phyloP scores from a whole-genome alignment of 352 stramenopile species.

The Phytopythium delawarense region DNA sequence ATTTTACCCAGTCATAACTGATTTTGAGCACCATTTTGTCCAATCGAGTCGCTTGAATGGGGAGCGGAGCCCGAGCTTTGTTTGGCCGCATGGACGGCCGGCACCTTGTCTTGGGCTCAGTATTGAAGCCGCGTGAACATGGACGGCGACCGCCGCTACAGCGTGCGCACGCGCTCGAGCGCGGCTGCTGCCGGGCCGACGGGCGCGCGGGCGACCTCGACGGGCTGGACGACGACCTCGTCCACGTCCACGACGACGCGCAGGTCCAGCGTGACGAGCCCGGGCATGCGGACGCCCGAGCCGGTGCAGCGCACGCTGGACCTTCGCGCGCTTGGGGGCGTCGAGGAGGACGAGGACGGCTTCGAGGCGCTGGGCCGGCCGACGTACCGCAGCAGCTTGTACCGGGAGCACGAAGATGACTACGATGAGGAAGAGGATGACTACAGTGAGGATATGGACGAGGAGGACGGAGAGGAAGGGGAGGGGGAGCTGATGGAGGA shows the following conservation, averaged over 20 bases:
- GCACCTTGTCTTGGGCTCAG: background rate
- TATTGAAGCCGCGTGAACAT: background rate
- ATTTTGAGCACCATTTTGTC: too few species aligned
- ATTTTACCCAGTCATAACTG: too few species aligned
- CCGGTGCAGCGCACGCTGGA: constrained; percentile 61
- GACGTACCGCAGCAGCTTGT: constrained; percentile 10
- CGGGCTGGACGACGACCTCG: constrained; percentile 1
- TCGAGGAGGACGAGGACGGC: constrained; percentile 36
- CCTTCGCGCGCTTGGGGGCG: constrained; percentile 34
- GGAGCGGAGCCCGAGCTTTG: too few species aligned
- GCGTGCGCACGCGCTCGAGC: constrained; percentile 8
- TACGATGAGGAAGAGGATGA: constrained; percentile 23
- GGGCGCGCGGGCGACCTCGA: constrained; percentile 7
- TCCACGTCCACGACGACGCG: constrained; percentile 2
- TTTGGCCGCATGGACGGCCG: too few species aligned
- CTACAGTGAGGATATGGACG: constrained; percentile 12
- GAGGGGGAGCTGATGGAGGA: constrained; percentile 23
- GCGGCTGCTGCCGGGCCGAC: constrained; percentile 6
- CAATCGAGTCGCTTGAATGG: too few species aligned
- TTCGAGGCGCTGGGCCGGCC: constrained; percentile 14
- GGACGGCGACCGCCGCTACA: background rate
- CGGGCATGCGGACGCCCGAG: constrained; percentile 37
- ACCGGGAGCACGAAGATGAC: constrained; percentile 8
- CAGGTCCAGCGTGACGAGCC: constrained; percentile 3
- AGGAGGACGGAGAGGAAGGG: constrained; percentile 36